Percentiles rank a stretch among this genome's conserved stretches.
phyloP scores from a whole-genome alignment of 305 asterid species.

The Rubia peregrina region DNA sequence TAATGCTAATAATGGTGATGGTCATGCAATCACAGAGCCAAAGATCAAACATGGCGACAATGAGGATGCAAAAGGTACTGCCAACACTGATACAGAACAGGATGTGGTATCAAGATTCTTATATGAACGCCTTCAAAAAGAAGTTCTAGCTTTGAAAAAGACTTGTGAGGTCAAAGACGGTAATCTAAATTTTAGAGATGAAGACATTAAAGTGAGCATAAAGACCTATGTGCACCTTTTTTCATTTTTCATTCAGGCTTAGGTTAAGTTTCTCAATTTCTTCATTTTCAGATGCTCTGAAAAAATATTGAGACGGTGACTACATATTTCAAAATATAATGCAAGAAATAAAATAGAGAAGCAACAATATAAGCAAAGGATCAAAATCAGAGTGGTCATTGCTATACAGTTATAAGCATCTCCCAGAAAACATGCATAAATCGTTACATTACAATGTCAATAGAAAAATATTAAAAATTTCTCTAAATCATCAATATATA shows the following conservation, averaged over 20 bases:
- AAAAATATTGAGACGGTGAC: slow-evolving; percentile 57
- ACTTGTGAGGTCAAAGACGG: slow-evolving; percentile 44
- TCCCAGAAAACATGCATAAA: no score
- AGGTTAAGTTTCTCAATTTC: neutral
- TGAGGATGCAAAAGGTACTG: slow-evolving; percentile 29
- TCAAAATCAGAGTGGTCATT: neutral
- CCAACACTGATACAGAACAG: slow-evolving; percentile 23
- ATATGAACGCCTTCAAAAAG: slow-evolving; percentile 75
- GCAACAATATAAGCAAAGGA: slow-evolving; percentile 48
- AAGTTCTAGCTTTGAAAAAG: no score
- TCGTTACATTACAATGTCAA: no score
- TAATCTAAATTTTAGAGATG: slow-evolving; percentile 55
- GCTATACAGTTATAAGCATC: no score
- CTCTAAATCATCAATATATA: no score
- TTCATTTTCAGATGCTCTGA: slow-evolving; percentile 42
- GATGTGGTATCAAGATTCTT: slow-evolving; percentile 79
- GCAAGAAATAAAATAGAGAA: slow-evolving; percentile 62
- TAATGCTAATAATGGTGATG: slow-evolving; percentile 18
- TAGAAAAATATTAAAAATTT: no score
- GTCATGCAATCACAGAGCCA: slow-evolving; percentile 21
- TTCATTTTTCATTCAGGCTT: neutral
- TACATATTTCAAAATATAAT: slow-evolving; percentile 57
- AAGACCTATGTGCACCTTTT: neutral
- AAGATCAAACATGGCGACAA: slow-evolving; percentile 22
- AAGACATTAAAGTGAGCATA: slow-evolving; percentile 56